A percentile compares a stretch with the other conserved stretches of the same genome.
phyloP scores from a whole-genome alignment of 768 basidiomycete species.

The Boletellus emodensis region DNA sequence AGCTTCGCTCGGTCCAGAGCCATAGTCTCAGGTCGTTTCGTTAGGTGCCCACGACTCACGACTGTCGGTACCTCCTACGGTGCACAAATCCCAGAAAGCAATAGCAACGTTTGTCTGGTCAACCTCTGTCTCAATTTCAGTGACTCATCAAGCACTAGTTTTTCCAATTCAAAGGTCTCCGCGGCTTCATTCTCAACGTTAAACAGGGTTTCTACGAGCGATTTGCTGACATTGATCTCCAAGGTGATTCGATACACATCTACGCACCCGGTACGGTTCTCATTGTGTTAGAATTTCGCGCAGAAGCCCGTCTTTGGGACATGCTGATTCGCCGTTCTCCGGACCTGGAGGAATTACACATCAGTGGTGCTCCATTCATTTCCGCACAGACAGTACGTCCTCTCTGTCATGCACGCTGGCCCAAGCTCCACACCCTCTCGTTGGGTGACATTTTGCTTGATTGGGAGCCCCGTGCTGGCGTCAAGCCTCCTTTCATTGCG shows the following conservation, averaged over 20 bases:
- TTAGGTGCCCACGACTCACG: conserved; percentile 62
- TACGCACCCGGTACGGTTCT: background rate
- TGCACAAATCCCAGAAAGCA: conserved; percentile 48
- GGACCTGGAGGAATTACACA: conserved; percentile 58
- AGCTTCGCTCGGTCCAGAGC: background rate
- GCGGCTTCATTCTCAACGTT: conserved; percentile 58
- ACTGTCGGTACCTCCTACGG: conserved; percentile 64
- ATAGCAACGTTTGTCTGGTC: conserved; percentile 54
- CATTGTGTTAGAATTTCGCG: conserved; percentile 21
- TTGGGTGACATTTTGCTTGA: conserved; percentile 67
- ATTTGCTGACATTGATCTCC: conserved; percentile 49
- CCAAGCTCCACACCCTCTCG: conserved; percentile 52
- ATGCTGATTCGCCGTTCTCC: conserved; percentile 67
- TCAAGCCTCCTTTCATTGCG: conserved; percentile 55
- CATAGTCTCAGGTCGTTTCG: background rate
- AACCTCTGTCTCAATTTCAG: background rate
- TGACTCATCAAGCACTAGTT: conserved; percentile 39
- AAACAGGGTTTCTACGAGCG: conserved; percentile 60
- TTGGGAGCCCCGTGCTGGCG: conserved; percentile 39
- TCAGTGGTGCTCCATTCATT: conserved; percentile 33
- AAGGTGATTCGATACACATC: conserved; percentile 39
- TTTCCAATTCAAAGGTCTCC: conserved; percentile 62
- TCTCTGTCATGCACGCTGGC: conserved; percentile 64
- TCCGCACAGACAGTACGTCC: conserved; percentile 46
- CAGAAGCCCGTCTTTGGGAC: conserved; percentile 48